phyloP scores from a whole-genome alignment of 2,329 filamentous ascomycete genomes.

The Tolypocladium endophyticum region DNA sequence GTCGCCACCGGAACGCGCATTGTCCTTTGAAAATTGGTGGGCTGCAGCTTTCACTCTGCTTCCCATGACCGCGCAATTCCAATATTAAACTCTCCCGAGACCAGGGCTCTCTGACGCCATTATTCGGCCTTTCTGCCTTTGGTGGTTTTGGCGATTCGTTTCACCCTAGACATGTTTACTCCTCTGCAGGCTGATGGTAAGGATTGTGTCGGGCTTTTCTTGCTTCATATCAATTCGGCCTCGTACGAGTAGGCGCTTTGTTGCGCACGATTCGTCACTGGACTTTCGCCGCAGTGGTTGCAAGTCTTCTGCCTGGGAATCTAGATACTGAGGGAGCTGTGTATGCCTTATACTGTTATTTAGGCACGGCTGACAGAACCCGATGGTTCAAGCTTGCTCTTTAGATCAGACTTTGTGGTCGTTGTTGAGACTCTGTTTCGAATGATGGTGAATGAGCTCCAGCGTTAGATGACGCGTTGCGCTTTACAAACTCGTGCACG shows the following conservation, averaged over 20 bases:
- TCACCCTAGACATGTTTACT: slow-evolving; percentile 44
- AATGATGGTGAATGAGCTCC: too few relatives aligned
- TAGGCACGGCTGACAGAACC: too few relatives aligned
- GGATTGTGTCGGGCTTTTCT: background rate
- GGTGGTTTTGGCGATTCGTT: slow-evolving; percentile 51
- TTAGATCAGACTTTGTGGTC: too few relatives aligned
- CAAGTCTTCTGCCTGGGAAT: background rate
- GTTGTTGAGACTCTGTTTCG: too few relatives aligned
- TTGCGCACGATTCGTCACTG: background rate
- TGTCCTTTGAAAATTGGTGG: slow-evolving; percentile 39
- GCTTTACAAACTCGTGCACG: too few relatives aligned
- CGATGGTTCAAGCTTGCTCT: too few relatives aligned
- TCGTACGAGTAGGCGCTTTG: background rate
- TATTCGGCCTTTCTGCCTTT: slow-evolving; percentile 11
- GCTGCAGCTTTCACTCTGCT: slow-evolving; percentile 44
- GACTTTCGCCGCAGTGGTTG: background rate
- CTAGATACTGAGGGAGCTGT: background rate
- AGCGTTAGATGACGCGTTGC: too few relatives aligned
- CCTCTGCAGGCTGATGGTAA: background rate
- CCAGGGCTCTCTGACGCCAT: slow-evolving; percentile 53
- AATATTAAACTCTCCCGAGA: slow-evolving; percentile 31
- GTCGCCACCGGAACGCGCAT: slow-evolving; percentile 16
- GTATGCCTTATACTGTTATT: background rate
- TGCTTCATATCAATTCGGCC: too few relatives aligned
- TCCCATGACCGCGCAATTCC: slow-evolving; percentile 43